Percentiles rank a stretch among this genome's conserved stretches.
phyloP scores from a whole-genome alignment of 768 basidiomycete species.

The Cystofilobasidium capitatum region DNA sequence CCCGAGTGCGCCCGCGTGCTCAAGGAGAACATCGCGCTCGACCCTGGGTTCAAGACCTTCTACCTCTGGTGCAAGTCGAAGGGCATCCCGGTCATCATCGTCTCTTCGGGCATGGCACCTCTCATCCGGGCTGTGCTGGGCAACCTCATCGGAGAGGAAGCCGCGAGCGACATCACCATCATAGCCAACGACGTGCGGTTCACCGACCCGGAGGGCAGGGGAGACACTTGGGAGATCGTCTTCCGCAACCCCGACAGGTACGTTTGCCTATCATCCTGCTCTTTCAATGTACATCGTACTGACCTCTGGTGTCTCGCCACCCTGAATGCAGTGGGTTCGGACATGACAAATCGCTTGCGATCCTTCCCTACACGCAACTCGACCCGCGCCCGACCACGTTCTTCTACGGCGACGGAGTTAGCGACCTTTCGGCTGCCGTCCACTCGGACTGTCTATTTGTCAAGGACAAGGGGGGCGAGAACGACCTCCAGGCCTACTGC shows the following conservation, averaged over 20 bases:
- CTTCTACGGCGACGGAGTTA: conserved; percentile 97
- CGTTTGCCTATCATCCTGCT: conserved; percentile 26
- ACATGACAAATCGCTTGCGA: conserved; percentile 93
- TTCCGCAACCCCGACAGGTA: conserved; percentile 83
- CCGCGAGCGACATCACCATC: conserved; percentile 71
- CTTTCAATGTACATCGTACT: not conserved
- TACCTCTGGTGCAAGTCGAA: conserved; percentile 69
- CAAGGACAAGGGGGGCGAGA: conserved; percentile 70
- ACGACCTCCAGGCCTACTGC: conserved; percentile 80
- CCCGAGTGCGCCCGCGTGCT: conserved; percentile 75
- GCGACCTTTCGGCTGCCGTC: conserved; percentile 82
- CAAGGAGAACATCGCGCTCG: conserved; percentile 67
- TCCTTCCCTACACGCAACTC: conserved; percentile 75
- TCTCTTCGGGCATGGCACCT: conserved; percentile 91
- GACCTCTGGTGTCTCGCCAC: not conserved
- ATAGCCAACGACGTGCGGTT: conserved; percentile 82
- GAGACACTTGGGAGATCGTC: conserved; percentile 57
- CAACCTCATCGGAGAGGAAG: conserved; percentile 63
- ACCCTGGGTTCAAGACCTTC: conserved; percentile 81
- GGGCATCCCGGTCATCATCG: conserved; percentile 81
- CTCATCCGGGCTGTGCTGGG: conserved; percentile 84
- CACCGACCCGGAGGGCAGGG: conserved; percentile 52
- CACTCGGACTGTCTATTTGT: conserved; percentile 94
- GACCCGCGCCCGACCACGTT: conserved; percentile 67
- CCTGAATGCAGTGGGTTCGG: conserved; percentile 71